Evolutionary conservation across 345 rosid genomes (phyloP), one percentile per base, ranked within the genome.

Genomic region (Sapria himalayana): DNA sequence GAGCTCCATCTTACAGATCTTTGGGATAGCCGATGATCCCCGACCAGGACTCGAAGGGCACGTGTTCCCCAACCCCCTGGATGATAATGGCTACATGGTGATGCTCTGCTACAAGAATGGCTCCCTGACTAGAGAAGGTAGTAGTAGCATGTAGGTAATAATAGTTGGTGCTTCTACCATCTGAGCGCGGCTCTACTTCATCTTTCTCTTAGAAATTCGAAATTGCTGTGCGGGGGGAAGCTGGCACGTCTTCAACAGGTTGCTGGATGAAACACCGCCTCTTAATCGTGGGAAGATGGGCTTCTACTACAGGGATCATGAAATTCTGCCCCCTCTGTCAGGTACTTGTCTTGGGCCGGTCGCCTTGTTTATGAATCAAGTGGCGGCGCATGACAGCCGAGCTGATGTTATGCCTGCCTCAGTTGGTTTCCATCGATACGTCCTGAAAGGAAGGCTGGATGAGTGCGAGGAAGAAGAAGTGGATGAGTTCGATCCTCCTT

Each of bases 301-400:
- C 43, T 89, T 74, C 60, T 89, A 72, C 67, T 89, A 76, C 70
- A 82, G 68, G 65, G 94, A 89, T 41, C 81, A 89, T 39, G 98
- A 89, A 68, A 89, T 89, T 54, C 78, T 82, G 36, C 98, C 98
- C 41, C 94, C 93, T 15, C 91, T 89, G 12, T 93, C 98, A 22
- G 81, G 98, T 89, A 29, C n/a, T n/a, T n/a, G n/a, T n/a, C n/a
- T n/a, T n/a, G n/a, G n/a, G n/a, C n/a, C n/a, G n/a, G n/a, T n/a
- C n/a, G n/a, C n/a, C n/a, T n/a, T n/a, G n/a, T n/a, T n/a, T n/a
- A n/a, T n/a, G n/a, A n/a, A n/a, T n/a, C n/a, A n/a, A n/a, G n/a
- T n/a, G n/a, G n/a, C n/a, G n/a, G n/a, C n/a, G n/a, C n/a, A n/a
- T n/a, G n/a, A n/a, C n/a, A n/a, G n/a, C n/a, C n/a, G n/a, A n/a